Conservation (phyloP, 208 protist genomes). For the Acanthamoeba culbertsoni region DNA sequence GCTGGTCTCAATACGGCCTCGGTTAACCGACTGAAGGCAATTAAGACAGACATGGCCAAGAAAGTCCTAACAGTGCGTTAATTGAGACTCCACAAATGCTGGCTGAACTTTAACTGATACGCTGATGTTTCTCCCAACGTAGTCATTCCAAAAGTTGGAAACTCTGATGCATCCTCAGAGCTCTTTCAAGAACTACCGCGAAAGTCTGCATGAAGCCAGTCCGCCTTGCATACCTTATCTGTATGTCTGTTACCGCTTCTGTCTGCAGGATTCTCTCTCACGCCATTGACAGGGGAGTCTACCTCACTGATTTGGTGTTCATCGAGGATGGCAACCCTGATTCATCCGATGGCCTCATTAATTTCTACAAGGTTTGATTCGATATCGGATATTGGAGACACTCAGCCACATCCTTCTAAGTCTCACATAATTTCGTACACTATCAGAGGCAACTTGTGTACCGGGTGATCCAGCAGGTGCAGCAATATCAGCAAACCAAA, state of each 20-base stretch:
- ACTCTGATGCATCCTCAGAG: slow-evolving; percentile 60
- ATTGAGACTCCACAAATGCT: background rate
- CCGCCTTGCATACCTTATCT: slow-evolving; percentile 72
- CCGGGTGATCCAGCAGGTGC: slow-evolving; percentile 59
- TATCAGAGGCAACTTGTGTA: slow-evolving; percentile 49
- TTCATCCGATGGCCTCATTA: slow-evolving; percentile 47
- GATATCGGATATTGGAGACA: no score
- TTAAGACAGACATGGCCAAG: slow-evolving; percentile 70
- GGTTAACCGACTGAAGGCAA: slow-evolving; percentile 73
- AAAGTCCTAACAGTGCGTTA: background rate
- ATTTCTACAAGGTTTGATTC: slow-evolving; percentile 55
- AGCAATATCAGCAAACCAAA: slow-evolving; percentile 58
- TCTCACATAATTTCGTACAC: background rate
- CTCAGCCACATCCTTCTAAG: background rate
- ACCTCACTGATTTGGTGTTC: slow-evolving; percentile 79
- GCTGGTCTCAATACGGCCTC: slow-evolving; percentile 73
- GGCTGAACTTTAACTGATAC: background rate
- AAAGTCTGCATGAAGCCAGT: slow-evolving; percentile 56
- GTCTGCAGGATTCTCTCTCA: background rate
- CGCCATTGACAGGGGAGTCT: slow-evolving; percentile 58
- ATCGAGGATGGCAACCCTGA: slow-evolving; percentile 80
- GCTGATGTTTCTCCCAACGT: background rate
- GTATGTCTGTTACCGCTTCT: background rate
- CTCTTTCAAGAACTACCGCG: slow-evolving; percentile 70
- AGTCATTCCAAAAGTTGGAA: slow-evolving; percentile 56